Base-by-base conservation (phyloP, 2,329 filamentous ascomycete species). In the Alternaria consortialis region DNA sequence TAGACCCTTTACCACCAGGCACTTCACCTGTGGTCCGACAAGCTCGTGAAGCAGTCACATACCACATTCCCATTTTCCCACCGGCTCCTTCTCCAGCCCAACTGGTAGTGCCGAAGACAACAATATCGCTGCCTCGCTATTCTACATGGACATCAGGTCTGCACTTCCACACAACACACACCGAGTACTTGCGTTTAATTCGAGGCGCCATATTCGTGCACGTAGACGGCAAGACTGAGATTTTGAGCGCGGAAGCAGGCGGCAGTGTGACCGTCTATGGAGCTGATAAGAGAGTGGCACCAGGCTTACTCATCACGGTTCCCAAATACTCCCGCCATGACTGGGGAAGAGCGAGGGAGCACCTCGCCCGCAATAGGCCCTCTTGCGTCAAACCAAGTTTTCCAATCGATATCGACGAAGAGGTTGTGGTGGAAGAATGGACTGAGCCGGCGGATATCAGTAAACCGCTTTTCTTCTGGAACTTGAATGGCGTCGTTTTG, bases 401-500 rank as follows among this genome's bases (percentile, higher is more conserved):
- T 40, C 60, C 64, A 5, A 60, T 58, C 6, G 68, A 71, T 31
- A 58, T 42, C 29, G 61, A 64, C 6, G 71, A 72, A 0, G 77
- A 80, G 2, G 79, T 82, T 0, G 64, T 84, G 2, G 82, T 84
- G 0, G 72, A 82, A 11, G 84, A 85, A 68, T 79, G 81, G 70
- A 85, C 83, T 0, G 79, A 81, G 15, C 84, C 83, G 0, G 70
- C 57, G 5, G 83, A 85, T 53, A 77, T 81, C 0, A 66, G 75
- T 11, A 85, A 85, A 67, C 75, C 80, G 2, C 60, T 83, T 0
- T 85, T 85, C 69, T 85, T 85, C 63, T 80, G 82, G 75, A 84
- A 84, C 52, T 57, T 85, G 27, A 84, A 85, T 42, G 80, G 80
- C 0, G 65, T 83, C 6, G 52, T 67, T 17, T 52, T 51, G 5